Percentiles rank a stretch among this genome's conserved stretches.
Conservation (phyloP, 345 rosid species). For the Ceriops zippeliana region DNA sequence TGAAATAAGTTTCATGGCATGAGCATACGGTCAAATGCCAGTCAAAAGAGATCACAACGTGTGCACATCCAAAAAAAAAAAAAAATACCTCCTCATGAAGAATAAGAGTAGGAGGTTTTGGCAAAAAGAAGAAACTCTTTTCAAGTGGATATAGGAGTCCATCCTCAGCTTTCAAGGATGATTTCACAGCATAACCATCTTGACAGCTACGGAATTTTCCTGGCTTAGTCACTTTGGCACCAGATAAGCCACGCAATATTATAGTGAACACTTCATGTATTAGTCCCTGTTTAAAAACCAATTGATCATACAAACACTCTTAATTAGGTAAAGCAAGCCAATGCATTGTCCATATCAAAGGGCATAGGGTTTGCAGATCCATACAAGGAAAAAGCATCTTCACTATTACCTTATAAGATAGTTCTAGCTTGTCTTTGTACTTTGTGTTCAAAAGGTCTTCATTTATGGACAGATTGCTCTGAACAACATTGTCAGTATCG, state of each 20-base stretch:
- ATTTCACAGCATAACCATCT: constrained; percentile 98
- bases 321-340: constrained; percentile 8
- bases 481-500: constrained; percentile 70
- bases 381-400: not conserved
- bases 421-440: constrained; percentile 86
- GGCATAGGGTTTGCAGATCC: not conserved
- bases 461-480: constrained; percentile 54
- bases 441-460: constrained; percentile 75
- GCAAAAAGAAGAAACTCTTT: constrained; percentile 93
- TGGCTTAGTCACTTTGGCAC: constrained; percentile 94
- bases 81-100: constrained; percentile 87
- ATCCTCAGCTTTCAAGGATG: constrained; percentile 96
- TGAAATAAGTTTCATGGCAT: not conserved
- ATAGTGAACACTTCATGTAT: constrained; percentile 93
- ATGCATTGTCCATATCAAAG: not conserved
- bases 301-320: not conserved
- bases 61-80: not conserved
- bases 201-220: constrained; percentile 96
- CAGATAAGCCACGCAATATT: constrained; percentile 79
- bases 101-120: constrained; percentile 97
- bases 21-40: not conserved
- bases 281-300: constrained; percentile 59
- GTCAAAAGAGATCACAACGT: not conserved
- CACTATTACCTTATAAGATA: constrained; percentile 65
- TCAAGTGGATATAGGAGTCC: constrained; percentile 94